A percentile compares a stretch with the other conserved stretches of the same genome.
Conservation (phyloP, 768 basidiomycete species). For the Russula virescens region DNA sequence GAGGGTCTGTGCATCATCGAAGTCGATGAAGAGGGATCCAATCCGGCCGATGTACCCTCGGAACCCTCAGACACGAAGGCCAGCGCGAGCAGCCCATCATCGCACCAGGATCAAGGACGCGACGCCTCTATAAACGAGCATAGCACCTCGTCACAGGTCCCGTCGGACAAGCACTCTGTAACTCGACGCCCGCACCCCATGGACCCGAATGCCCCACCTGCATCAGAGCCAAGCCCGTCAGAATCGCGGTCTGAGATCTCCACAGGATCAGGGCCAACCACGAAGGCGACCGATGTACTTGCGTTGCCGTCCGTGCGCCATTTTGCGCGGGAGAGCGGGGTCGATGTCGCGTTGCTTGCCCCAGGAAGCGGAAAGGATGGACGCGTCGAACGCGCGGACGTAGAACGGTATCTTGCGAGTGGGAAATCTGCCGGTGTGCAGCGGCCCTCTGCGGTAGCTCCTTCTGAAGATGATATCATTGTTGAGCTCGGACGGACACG, state of each 20-base stretch:
- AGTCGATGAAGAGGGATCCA: conserved; percentile 54
- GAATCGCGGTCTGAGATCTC: neutral
- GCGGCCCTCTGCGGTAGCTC: conserved; percentile 6
- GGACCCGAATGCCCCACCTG: conserved; percentile 46
- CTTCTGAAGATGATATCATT: conserved; percentile 41
- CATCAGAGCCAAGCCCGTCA: neutral
- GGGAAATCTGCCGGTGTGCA: conserved; percentile 21
- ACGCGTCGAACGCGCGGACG: conserved; percentile 67
- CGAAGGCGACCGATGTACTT: conserved; percentile 39
- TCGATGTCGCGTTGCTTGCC: conserved; percentile 52
- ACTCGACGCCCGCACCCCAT: conserved; percentile 48
- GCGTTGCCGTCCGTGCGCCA: conserved; percentile 77
- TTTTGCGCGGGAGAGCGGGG: conserved; percentile 58
- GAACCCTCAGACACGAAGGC: neutral
- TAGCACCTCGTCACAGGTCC: too few relatives aligned
- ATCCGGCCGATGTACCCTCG: conserved; percentile 20
- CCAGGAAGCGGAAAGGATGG: conserved; percentile 73
- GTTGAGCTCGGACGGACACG: conserved; percentile 74
- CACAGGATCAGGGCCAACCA: neutral
- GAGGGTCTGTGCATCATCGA: conserved; percentile 73
- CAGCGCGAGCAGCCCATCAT: neutral
- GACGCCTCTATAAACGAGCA: neutral
- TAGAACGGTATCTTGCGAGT: conserved; percentile 53
- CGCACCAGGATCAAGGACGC: conserved; percentile 8
- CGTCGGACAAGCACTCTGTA: conserved; percentile 5